Percentiles rank a stretch among this genome's conserved stretches.
Conservation (phyloP, 768 basidiomycete species). For the Suillus sp. region DNA sequence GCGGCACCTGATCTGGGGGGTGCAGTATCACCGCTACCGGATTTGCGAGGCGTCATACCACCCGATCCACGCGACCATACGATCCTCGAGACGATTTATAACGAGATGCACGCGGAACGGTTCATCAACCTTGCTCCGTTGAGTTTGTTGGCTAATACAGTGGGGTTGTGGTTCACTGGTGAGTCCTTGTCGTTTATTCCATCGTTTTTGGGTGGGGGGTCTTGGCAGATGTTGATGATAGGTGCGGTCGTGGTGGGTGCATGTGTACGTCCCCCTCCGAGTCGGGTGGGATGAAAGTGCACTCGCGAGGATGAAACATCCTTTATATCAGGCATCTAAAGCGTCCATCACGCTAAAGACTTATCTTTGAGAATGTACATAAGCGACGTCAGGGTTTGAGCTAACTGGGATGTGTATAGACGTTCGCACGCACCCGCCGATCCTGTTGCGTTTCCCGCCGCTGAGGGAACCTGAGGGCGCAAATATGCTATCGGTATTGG, state of each 20-base stretch:
- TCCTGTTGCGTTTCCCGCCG: constrained; percentile 61
- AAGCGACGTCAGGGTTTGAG: neutral
- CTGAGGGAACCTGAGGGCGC: constrained; percentile 22
- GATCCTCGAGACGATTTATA: constrained; percentile 63
- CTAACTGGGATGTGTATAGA: constrained; percentile 39
- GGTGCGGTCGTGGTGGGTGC: neutral
- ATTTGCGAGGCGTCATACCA: constrained; percentile 18
- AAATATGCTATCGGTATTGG: neutral
- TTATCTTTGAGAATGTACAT: neutral
- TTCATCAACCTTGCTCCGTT: constrained; percentile 71
- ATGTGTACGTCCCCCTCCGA: neutral
- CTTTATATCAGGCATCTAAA: neutral
- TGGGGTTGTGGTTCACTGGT: constrained; percentile 68
- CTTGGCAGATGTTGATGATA: neutral
- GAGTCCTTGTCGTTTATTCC: constrained; percentile 18
- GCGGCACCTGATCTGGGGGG: too few relatives aligned
- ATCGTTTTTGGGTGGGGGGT: neutral
- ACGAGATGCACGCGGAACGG: constrained; percentile 63
- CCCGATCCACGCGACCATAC: constrained; percentile 69
- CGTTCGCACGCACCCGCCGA: constrained; percentile 65
- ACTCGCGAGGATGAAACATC: neutral
- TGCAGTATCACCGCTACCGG: too few relatives aligned
- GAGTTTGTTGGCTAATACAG: constrained; percentile 56
- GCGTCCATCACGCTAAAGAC: neutral
- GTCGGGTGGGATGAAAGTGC: neutral